Base-by-base conservation (phyloP, 2,329 filamentous ascomycete species). In the Botryotinia narcissicola region DNA sequence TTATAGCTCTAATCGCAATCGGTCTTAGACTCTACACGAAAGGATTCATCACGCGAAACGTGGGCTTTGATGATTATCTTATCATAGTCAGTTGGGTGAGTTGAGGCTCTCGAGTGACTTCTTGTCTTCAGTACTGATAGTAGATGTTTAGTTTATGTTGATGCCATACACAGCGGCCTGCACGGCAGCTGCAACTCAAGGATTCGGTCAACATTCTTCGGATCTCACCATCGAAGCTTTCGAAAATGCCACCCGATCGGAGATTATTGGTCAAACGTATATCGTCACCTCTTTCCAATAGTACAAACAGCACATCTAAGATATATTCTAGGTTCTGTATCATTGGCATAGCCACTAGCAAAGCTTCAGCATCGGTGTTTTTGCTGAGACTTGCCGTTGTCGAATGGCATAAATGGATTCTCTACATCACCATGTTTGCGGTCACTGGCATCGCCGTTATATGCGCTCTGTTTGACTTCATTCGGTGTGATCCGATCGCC, bases 201-300 rank as follows among this genome's bases (percentile, higher is more conserved):
- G 75, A 1, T 73, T 76, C 40, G 74, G 75, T 35, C 59, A 66
- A 63, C 74, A 76, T 57, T 68, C 72, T 14, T 4, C 35, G 8
- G 54, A 72, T 40, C 69, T 76, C 40, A 54, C 61, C 22, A 25
- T 51, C 4, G 61, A 75, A 35, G 54, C 68, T 32, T 71, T 73
- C 35, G 29, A 62, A 18, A 16, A 32, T 66, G 74, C 74, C 9
- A 75, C 72, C 25, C 64, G 57, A 69, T 61, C 72, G 29, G 72
- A 75, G 61, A 72, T 76, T n/a, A 74, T 76, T 51, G 75, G 75
- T 9, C 75, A 76, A 72, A 76, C 75, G 75, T 75, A 46, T 44
- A 48, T 37, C 25, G 32, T 57, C 40, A 67, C 10, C 12, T 10
- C 20, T 70, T 32, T 6, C 63, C 20, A 16, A 48, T 1, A 54